These are phyloP conservation scores for Fraxinus ornus DNA, from an alignment of 305 asterid genomes.

Conservation along the genomic window DNA sequence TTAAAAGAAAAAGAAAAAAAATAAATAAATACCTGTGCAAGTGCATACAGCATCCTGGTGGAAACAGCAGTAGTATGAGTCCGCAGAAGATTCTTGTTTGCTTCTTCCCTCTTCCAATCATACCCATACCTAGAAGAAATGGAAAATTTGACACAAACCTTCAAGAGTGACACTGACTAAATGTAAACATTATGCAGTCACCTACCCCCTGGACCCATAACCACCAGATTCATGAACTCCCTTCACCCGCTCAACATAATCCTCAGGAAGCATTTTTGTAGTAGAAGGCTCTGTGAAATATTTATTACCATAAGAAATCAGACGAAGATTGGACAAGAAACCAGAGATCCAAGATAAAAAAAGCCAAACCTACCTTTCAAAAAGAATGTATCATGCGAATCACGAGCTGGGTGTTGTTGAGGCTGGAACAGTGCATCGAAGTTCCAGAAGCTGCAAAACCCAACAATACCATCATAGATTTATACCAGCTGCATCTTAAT, in stretches of 20 bases:
- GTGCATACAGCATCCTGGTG: constrained; percentile 84
- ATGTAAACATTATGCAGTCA: constrained; percentile 6
- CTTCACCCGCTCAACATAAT: constrained; percentile 85
- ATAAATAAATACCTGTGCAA: constrained; percentile 61
- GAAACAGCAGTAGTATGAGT: constrained; percentile 99
- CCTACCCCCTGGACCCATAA: constrained; percentile 90
- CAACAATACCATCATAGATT: constrained; percentile 6
- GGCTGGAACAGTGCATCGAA: constrained; percentile 97
- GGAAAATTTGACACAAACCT: constrained; percentile 8
- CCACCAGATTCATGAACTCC: constrained; percentile 86
- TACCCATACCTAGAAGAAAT: constrained; percentile 65
- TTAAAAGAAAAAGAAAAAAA: not conserved
- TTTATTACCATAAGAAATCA: constrained; percentile 22
- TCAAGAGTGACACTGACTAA: constrained; percentile 10
- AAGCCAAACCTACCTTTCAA: constrained; percentile 58
- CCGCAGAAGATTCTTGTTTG: constrained; percentile 88
- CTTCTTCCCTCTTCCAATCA: constrained; percentile 97
- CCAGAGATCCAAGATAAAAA: constrained; percentile 18
- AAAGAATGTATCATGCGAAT: constrained; percentile 94
- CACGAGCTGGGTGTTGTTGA: constrained; percentile 98
- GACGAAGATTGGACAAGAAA: constrained; percentile 9
- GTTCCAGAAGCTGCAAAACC: constrained; percentile 82
- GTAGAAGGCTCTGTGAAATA: constrained; percentile 67
- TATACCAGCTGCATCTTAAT: not conserved
- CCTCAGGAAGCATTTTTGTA: constrained; percentile 79